Evolutionary conservation across 2,329 filamentous ascomycete genomes (phyloP).

Genomic region (Penicillium sp.): DNA sequence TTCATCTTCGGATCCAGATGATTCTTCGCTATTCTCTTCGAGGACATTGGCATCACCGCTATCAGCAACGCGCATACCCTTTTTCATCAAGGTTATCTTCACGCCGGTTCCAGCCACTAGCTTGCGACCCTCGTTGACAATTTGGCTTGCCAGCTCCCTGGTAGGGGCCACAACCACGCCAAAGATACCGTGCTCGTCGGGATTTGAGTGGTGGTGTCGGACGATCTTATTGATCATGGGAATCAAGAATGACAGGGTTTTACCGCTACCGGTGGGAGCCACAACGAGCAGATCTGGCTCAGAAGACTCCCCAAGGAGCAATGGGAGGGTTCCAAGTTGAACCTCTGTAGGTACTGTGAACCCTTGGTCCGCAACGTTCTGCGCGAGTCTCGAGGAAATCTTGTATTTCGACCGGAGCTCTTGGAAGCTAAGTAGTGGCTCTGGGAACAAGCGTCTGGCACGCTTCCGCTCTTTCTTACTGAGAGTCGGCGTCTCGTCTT

Average conservation of each 20-base stretch:
- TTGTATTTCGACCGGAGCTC: constrained; percentile 67
- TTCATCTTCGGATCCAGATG: constrained; percentile 40
- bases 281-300: constrained; percentile 77
- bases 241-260: constrained; percentile 89
- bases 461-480: constrained; percentile 51
- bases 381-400: constrained; percentile 68
- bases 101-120: constrained; percentile 72
- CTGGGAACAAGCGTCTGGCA: constrained; percentile 63
- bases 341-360: constrained; percentile 90
- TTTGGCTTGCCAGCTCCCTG: constrained; percentile 76
- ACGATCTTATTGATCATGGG: constrained; percentile 76
- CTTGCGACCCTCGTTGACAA: constrained; percentile 78
- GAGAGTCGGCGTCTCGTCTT: constrained; percentile 34
- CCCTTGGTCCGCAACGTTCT: constrained; percentile 78
- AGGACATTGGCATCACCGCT: constrained; percentile 39
- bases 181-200: constrained; percentile 57
- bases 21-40: constrained; percentile 39
- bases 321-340: constrained; percentile 77
- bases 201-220: constrained; percentile 49
- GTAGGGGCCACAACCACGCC: constrained; percentile 74
- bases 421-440: constrained; percentile 72
- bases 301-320: constrained; percentile 58
- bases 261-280: constrained; percentile 92
- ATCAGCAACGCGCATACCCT: constrained; percentile 66
- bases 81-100: constrained; percentile 76